Conservation (phyloP, 257 asterid species). For the Gentiana dahurica region DNA sequence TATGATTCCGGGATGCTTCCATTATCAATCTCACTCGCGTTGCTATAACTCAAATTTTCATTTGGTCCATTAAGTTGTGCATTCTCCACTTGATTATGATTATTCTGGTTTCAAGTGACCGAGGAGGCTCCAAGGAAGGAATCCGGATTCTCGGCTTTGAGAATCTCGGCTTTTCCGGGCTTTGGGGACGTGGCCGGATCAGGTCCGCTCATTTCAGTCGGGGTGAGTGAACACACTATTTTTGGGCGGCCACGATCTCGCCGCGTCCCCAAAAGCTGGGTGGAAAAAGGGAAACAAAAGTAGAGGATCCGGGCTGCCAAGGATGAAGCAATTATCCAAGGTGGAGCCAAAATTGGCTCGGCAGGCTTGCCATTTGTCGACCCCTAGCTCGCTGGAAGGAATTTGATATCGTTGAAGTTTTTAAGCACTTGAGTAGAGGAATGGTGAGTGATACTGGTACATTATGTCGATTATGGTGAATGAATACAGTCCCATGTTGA, state of each 20-base stretch:
- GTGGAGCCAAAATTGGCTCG: slow-evolving; percentile 82
- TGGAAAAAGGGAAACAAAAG: too few relatives aligned
- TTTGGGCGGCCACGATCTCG: too few relatives aligned
- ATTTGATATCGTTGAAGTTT: slow-evolving; percentile 57
- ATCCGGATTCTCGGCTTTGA: too few relatives aligned
- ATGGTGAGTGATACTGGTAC: slow-evolving; percentile 58
- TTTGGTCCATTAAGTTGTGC: slow-evolving; percentile 4
- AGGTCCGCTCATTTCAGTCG: too few relatives aligned
- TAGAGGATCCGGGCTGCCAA: slow-evolving; percentile 17
- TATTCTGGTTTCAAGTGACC: slow-evolving; percentile 15
- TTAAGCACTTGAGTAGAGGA: slow-evolving; percentile 69
- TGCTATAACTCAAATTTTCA: slow-evolving; percentile 1
- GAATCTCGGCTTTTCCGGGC: too few relatives aligned
- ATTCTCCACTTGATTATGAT: not conserved
- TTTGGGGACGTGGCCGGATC: too few relatives aligned
- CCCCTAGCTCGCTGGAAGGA: slow-evolving; percentile 70
- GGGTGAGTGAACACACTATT: too few relatives aligned
- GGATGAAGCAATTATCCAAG: slow-evolving; percentile 66
- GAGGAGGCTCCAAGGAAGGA: slow-evolving; percentile 78
- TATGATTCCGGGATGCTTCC: slow-evolving; percentile 80
- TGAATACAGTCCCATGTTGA: too few relatives aligned
- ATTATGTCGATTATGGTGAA: too few relatives aligned
- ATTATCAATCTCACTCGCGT: slow-evolving; percentile 29
- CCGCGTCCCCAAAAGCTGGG: too few relatives aligned
- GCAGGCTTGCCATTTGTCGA: slow-evolving; percentile 72